A percentile compares a stretch with the other conserved stretches of the same genome.
These are phyloP conservation scores for Cylindrotheca closterium DNA, from an alignment of 108 stramenopile species.

Conservation along the genomic window DNA sequence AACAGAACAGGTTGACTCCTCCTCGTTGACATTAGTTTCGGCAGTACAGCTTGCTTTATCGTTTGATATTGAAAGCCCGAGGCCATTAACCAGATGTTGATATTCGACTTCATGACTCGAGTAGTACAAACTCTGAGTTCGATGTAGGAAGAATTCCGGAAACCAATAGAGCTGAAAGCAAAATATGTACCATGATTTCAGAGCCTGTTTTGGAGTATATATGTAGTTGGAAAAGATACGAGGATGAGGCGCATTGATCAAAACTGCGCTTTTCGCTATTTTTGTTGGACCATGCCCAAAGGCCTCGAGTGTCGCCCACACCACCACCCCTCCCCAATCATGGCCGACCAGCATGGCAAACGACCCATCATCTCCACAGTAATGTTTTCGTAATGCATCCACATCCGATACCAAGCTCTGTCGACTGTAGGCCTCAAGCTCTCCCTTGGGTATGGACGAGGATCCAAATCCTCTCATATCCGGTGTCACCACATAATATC, in stretches of 20 bases:
- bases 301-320: constrained; percentile 12
- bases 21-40: not conserved
- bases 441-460: constrained; percentile 11
- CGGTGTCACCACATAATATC: constrained; percentile 18
- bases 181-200: not conserved
- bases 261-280: not conserved
- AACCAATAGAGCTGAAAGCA: not conserved
- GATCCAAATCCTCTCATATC: constrained; percentile 41
- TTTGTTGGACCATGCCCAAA: not conserved
- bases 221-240: not conserved
- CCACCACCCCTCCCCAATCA: constrained; percentile 26
- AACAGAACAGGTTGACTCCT: no score
- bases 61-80: no score
- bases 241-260: not conserved
- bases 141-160: no score
- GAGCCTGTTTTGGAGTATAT: not conserved
- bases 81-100: no score
- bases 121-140: no score
- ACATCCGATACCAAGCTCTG: constrained; percentile 22
- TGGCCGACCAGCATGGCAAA: constrained; percentile 27
- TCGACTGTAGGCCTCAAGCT: constrained; percentile 15
- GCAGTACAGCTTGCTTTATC: no score
- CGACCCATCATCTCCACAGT: not conserved
- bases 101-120: no score
- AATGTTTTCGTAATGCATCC: constrained; percentile 13